Conservation (phyloP, 176 grass and related monocot species). For the Dendrocalamus sinicus region DNA sequence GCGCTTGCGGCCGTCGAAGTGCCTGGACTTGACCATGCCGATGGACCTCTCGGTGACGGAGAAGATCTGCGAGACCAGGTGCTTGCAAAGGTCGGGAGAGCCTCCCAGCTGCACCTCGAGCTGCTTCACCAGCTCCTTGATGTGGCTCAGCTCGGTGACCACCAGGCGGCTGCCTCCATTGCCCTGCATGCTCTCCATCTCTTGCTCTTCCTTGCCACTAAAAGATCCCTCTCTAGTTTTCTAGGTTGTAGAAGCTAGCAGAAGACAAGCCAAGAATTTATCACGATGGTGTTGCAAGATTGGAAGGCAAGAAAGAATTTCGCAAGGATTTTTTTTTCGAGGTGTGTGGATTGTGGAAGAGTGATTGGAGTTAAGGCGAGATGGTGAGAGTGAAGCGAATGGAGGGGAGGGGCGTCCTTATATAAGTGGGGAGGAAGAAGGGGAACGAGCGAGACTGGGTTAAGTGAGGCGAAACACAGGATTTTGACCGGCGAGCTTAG, state of each 20-base stretch:
- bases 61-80: slow-evolving; percentile 48
- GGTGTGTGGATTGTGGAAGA: not conserved
- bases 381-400: not conserved
- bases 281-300: not conserved
- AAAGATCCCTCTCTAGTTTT: not conserved
- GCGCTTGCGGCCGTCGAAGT: slow-evolving; percentile 15
- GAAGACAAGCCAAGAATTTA: not conserved
- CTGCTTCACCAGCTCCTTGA: slow-evolving; percentile 60
- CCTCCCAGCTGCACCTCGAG: slow-evolving; percentile 49
- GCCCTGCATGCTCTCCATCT: slow-evolving; percentile 44
- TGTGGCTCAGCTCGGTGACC: slow-evolving; percentile 53
- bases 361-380: not conserved
- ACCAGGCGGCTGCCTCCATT: slow-evolving; percentile 44
- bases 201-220: not conserved
- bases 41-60: slow-evolving; percentile 55
- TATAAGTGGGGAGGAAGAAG: not conserved
- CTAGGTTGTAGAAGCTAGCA: not conserved
- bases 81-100: slow-evolving; percentile 44
- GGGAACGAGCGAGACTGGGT: not conserved
- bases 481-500: slow-evolving; percentile 29
- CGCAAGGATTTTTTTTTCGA: not conserved
- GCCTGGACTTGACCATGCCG: slow-evolving; percentile 45
- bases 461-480: not conserved
- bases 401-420: not conserved
- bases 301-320: not conserved